Evolutionary conservation across 768 basidiomycete genomes (phyloP), one percentile per base, ranked within the genome.

Genomic region (Suillus variegatus): DNA sequence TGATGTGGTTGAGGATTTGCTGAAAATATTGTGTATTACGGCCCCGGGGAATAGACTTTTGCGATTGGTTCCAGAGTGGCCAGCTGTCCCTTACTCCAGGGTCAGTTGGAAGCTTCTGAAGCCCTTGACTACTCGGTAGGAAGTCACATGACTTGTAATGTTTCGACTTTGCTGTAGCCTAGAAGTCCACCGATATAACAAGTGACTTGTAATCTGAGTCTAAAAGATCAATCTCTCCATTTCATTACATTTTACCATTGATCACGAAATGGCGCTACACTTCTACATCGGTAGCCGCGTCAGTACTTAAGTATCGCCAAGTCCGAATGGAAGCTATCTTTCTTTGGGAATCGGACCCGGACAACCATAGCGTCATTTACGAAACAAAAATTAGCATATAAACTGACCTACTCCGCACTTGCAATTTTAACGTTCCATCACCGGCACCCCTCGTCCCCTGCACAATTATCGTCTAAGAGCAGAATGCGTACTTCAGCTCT

Each of bases 401-500:
- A 38, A 60, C 25, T 43, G 58, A 32, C 25, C 25, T 2, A 28
- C 41, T 28, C 25, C 5, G 18, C 57, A 18, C 5, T 20, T 22
- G 5, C 16, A 3, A 43, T 43, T 60, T 20, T 41, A 20, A 22
- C 58, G 6, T 60, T 28, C 18, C 41, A 18, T 18, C 36, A 7
- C n/a, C n/a, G n/a, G n/a, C n/a, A n/a, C 52, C 51, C 25, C 9
- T 54, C 16, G 20, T 35, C 40, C 18, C 16, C 22, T 40, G 7
- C 56, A 36, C 12, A 38, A 57, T 38, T 56, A 58, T 60, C 58
- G 10, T 60, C 58, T 13, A 43, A 60, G 58, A 43, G 36, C 58
- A 60, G 41, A 60, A 60, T 60, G 58, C 58, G 58, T 18, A 44
- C 28, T 28, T 60, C 58, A 28, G 41, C 58, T 60, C 40, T 60